Evolutionary conservation across 2,329 filamentous ascomycete species (phyloP), one percentile per base, ranked within the genome.

Genomic region (Annulohypoxylon truncatum): DNA sequence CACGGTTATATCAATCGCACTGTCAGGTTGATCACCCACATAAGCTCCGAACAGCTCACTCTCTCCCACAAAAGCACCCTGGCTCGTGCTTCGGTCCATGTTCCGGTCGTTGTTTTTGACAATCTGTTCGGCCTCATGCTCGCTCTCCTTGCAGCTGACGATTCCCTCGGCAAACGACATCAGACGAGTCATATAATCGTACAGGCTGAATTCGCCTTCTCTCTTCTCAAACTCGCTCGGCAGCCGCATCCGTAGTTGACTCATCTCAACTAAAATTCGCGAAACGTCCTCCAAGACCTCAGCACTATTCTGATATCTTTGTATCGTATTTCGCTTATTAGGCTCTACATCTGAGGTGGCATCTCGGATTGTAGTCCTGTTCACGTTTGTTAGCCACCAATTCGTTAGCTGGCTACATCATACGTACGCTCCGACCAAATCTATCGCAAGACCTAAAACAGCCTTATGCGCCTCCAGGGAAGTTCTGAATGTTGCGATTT

Each of bases 141-240:
- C 71, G 31, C 38, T 61, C 53, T 75, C 73, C 58, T 66, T 70
- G 4, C 4, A 48, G 7, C 58, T 62, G 6, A 77, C 68, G n/a
- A 76, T 64, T 4, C 71, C 69, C 46, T 76, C 69, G 35, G 79
- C 79, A 79, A 92, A 92, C 69, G 89, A 87, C 5, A 90, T 90
- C 4, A 94, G 85, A 0, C 90, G 87, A 74, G 92, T 90, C 65
- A 90, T 84, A 66, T 91, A 89, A 20, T 86, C 90, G 62, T 90
- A 89, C n/a, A 89, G 86, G 2, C 85, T 87, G 1, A 89, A 87
- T 66, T 92, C 88, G 58, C 90, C 89, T n/a, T 89, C 85, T 77
- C 87, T 89, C 66, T 85, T 86, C 73, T 88, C 89, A 75, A 92
- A 74, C 31, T 79, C 77, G n/a, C 70, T 62, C n/a, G 77, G 74